phyloP scores from a whole-genome alignment of 129 eudicot species.

The Flaveria bidentis region DNA sequence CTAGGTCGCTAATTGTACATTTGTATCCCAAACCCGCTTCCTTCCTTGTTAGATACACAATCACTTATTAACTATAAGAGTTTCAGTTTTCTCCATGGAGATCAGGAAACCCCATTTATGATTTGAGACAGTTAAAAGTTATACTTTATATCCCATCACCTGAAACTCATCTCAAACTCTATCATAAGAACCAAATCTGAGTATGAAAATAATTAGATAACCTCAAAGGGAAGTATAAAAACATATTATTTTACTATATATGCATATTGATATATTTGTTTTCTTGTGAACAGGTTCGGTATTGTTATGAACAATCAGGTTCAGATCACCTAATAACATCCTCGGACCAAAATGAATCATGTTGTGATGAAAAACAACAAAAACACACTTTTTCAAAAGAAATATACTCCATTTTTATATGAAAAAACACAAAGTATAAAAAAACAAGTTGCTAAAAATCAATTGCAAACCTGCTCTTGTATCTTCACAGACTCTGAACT shows the following conservation, averaged over 20 bases:
- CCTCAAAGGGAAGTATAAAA: background rate
- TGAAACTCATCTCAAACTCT: too few relatives aligned
- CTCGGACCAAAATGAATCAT: too few relatives aligned
- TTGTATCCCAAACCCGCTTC: too few relatives aligned
- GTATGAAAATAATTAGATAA: too few relatives aligned
- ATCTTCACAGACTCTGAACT: conserved; percentile 1
- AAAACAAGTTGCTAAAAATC: background rate
- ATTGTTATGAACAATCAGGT: too few relatives aligned
- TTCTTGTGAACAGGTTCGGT: too few relatives aligned
- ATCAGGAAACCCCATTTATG: background rate
- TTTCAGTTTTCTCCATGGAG: background rate
- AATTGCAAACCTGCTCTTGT: background rate
- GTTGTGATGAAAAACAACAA: background rate
- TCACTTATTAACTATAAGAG: background rate
- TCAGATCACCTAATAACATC: too few relatives aligned
- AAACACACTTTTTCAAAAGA: background rate
- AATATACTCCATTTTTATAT: background rate
- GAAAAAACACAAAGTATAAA: background rate
- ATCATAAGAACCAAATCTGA: too few relatives aligned
- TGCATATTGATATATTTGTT: background rate
- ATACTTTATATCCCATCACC: background rate
- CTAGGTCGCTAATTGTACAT: too few relatives aligned
- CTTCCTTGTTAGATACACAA: too few relatives aligned
- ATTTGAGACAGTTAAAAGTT: background rate
- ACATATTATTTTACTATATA: too few relatives aligned